These are phyloP conservation scores for Casuarina equisetifolia DNA, from an alignment of 306 rosid genomes.

Conservation along the genomic window DNA sequence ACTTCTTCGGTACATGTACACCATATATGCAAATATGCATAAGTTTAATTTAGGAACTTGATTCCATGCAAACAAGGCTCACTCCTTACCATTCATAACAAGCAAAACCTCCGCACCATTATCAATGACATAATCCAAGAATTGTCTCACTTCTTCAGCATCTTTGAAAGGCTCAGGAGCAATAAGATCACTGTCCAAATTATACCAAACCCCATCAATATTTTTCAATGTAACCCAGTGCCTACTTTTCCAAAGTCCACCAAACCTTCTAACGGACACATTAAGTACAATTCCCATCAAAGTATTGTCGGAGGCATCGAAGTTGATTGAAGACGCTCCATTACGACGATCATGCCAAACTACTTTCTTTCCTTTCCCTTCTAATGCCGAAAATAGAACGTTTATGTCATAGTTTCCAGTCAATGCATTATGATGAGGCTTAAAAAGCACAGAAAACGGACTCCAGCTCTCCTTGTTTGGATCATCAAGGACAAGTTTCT, in stretches of 20 bases:
- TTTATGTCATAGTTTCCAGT: conserved; percentile 94
- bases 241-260: conserved; percentile 79
- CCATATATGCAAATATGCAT: neutral
- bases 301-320: conserved; percentile 55
- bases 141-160: conserved; percentile 46
- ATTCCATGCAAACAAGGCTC: conserved; percentile 29
- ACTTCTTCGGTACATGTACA: conserved; percentile 22
- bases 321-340: conserved; percentile 63
- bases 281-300: conserved; percentile 89
- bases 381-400: conserved; percentile 75
- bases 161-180: conserved; percentile 58
- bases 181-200: conserved; percentile 83
- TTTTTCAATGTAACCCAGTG: conserved; percentile 85
- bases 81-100: conserved; percentile 58
- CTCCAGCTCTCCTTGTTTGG: conserved; percentile 59
- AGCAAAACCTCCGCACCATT: conserved; percentile 78
- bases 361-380: conserved; percentile 71
- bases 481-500: conserved; percentile 55
- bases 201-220: conserved; percentile 66
- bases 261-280: conserved; percentile 56
- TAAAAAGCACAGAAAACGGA: conserved; percentile 56
- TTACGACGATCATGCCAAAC: conserved; percentile 77
- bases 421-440: conserved; percentile 75
- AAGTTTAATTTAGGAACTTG: neutral
- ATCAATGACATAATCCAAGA: conserved; percentile 57